Percentiles rank a stretch among this genome's conserved stretches.
phyloP scores from a whole-genome alignment of 345 rosid species.

The Pistacia vera region DNA sequence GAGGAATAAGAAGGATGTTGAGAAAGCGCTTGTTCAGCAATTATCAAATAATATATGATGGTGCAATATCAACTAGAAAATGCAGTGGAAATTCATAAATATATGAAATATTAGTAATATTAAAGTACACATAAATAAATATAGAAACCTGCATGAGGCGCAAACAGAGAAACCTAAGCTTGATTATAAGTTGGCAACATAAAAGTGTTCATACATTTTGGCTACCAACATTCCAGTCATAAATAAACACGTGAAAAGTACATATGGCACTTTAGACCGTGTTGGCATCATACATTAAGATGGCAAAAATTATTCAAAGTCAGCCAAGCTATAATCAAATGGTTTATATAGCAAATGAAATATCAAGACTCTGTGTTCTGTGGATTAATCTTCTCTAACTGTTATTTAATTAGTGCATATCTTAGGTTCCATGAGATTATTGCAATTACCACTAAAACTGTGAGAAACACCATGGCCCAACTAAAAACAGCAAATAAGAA shows the following conservation, averaged over 20 bases:
- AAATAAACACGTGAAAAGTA: too few relatives aligned
- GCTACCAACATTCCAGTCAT: background rate
- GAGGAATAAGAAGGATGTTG: background rate
- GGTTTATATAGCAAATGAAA: background rate
- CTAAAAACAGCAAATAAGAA: background rate
- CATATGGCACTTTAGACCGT: background rate
- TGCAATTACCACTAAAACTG: slow-evolving; percentile 2
- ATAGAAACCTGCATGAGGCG: background rate
- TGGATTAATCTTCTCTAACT: background rate
- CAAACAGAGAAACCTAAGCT: background rate
- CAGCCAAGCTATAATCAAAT: background rate
- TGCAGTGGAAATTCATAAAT: background rate
- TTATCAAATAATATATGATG: slow-evolving; percentile 1
- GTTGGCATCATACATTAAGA: background rate
- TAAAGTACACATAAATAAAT: background rate
- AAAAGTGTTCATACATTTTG: background rate
- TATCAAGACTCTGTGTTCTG: too few relatives aligned
- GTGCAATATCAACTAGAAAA: background rate
- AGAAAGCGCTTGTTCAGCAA: background rate
- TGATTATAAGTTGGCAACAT: background rate
- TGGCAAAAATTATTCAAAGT: background rate
- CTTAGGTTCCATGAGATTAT: background rate
- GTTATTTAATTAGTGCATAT: background rate
- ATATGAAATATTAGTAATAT: background rate
- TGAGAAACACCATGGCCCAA: background rate